Evolutionary conservation across 352 stramenopile species (phyloP).

Genomic region (Blastocystis sp.): DNA sequence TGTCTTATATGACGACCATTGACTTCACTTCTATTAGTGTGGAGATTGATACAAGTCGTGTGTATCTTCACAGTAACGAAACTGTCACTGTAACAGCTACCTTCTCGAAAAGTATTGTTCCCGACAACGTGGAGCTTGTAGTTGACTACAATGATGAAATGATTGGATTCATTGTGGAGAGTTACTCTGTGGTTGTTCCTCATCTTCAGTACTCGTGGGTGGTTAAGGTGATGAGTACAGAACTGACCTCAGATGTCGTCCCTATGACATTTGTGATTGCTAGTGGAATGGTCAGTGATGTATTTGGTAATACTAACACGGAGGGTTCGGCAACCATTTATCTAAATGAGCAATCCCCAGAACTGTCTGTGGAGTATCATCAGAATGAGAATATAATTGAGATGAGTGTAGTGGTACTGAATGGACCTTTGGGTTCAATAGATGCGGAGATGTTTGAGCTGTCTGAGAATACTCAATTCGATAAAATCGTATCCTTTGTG

Average conservation of each 20-base stretch:
- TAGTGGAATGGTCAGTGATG: not conserved
- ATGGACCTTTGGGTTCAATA: not conserved
- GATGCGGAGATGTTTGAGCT: not conserved
- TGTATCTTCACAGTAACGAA: constrained; percentile 14
- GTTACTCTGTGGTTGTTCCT: not conserved
- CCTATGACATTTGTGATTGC: not conserved
- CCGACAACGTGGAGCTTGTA: not conserved
- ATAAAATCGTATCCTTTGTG: not conserved
- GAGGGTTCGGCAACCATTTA: not conserved
- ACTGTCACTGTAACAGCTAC: not conserved
- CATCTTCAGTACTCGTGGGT: not conserved
- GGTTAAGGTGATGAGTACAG: not conserved
- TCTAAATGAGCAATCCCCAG: constrained; percentile 1
- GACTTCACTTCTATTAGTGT: not conserved
- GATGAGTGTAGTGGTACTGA: not conserved
- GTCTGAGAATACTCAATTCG: not conserved
- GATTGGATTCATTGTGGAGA: not conserved
- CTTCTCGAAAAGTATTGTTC: not conserved
- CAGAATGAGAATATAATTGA: not conserved
- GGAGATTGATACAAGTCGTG: not conserved
- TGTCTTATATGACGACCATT: not conserved
- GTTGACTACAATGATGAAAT: not conserved
- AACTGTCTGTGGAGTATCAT: not conserved
- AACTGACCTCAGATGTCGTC: not conserved
- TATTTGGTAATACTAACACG: constrained; percentile 1